Evolutionary conservation across 345 rosid species (phyloP).

Genomic region (Nasturtium officinale): DNA sequence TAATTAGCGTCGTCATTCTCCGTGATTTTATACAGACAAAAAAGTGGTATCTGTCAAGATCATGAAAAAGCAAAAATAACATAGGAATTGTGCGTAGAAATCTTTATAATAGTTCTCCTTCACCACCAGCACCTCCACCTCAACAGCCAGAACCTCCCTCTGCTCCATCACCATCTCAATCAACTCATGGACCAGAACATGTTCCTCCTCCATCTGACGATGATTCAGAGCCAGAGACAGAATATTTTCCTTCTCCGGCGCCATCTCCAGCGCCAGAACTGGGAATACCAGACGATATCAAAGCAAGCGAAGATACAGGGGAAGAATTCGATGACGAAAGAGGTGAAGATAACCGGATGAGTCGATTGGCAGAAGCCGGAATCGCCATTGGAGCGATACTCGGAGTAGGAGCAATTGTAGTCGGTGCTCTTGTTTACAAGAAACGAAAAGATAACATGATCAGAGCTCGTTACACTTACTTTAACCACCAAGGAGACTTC

Average conservation of each 20-base stretch:
- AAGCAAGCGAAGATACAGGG: constrained; percentile 24
- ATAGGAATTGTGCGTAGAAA: no score
- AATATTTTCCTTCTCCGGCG: constrained; percentile 27
- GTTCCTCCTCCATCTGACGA: constrained; percentile 30
- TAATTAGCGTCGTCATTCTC: no score
- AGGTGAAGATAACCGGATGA: constrained; percentile 24
- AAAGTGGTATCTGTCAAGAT: no score
- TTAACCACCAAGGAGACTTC: constrained; percentile 32
- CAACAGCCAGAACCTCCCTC: constrained; percentile 1
- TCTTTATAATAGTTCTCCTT: no score
- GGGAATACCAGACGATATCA: constrained; percentile 17
- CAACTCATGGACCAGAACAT: constrained; percentile 3
- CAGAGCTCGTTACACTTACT: constrained; percentile 45
- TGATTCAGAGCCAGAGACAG: constrained; percentile 4
- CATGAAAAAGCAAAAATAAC: no score
- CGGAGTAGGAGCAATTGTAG: constrained; percentile 33
- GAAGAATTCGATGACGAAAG: neutral
- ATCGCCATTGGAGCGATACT: constrained; percentile 33
- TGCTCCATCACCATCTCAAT: neutral
- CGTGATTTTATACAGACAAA: no score
- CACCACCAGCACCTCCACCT: constrained; percentile 1
- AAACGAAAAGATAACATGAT: constrained; percentile 41
- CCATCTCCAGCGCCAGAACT: constrained; percentile 27
- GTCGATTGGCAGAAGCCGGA: constrained; percentile 24
- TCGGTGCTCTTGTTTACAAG: constrained; percentile 45